Evolutionary conservation across 306 rosid genomes (phyloP).

Genomic region (Carpinus fangiana): DNA sequence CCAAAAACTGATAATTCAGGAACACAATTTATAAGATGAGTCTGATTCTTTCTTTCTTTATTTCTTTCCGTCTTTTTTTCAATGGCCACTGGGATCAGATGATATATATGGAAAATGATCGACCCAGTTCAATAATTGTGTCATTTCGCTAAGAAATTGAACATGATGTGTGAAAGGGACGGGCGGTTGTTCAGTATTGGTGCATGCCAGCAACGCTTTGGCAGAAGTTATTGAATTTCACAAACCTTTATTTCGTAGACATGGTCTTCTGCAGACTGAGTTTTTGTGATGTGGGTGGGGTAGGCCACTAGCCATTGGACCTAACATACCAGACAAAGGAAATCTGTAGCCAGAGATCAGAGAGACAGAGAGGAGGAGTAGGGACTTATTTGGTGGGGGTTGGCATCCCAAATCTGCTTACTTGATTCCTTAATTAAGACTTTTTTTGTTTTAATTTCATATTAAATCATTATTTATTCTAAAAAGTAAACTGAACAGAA

Average conservation of each 20-base stretch:
- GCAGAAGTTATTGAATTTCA: not conserved
- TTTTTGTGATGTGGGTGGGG: slow-evolving; percentile 38
- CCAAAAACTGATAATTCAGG: slow-evolving; percentile 24
- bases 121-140: not conserved
- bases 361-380: not conserved
- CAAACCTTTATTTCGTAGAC: not conserved
- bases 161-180: slow-evolving; percentile 40
- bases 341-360: slow-evolving; percentile 21
- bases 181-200: slow-evolving; percentile 35
- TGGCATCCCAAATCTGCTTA: slow-evolving; percentile 43
- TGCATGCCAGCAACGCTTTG: slow-evolving; percentile 20
- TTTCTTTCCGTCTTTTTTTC: not conserved
- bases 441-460: no score
- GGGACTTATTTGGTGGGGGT: slow-evolving; percentile 41
- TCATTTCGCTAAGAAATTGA: slow-evolving; percentile 18
- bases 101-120: slow-evolving; percentile 30
- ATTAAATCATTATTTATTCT: not conserved
- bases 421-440: slow-evolving; percentile 12
- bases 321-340: slow-evolving; percentile 11
- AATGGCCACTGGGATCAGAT: slow-evolving; percentile 10
- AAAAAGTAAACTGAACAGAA: no score
- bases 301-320: slow-evolving; percentile 40
- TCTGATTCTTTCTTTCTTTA: not conserved
- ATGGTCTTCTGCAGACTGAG: not conserved
- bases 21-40: slow-evolving; percentile 23